These are phyloP conservation scores for Tetratostichococcus sp. DNA, from an alignment of 139 green algal species.

Conservation along the genomic window DNA sequence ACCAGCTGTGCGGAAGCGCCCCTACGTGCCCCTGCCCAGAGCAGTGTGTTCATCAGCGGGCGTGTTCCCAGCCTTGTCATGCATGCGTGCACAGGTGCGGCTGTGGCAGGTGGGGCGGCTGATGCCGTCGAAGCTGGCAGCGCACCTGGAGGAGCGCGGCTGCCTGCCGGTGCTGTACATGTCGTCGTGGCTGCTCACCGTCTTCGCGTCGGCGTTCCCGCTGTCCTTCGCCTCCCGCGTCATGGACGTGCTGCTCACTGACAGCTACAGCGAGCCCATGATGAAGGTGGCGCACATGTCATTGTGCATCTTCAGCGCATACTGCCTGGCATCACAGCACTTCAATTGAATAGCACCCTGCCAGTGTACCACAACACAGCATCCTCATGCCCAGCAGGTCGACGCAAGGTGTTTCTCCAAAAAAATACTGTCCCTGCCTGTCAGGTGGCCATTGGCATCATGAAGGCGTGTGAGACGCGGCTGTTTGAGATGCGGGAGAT, in stretches of 20 bases:
- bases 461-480: constrained; percentile 27
- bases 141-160: constrained; percentile 56
- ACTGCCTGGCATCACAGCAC: no score
- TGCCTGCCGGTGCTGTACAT: constrained; percentile 69
- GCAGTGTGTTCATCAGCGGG: no score
- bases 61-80: no score
- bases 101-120: constrained; percentile 72
- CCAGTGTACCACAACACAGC: no score
- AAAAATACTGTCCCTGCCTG: no score
- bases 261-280: constrained; percentile 51
- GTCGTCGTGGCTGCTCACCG: constrained; percentile 76
- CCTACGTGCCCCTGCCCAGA: neutral
- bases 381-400: no score
- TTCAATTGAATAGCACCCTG: no score
- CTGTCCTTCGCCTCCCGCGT: constrained; percentile 61
- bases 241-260: constrained; percentile 71
- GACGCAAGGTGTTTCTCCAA: no score
- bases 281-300: constrained; percentile 48
- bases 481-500: constrained; percentile 56
- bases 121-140: constrained; percentile 42
- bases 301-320: no score
- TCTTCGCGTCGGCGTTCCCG: constrained; percentile 73
- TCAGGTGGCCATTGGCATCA: constrained; percentile 48
- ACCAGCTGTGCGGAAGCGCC: no score
- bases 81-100: constrained; percentile 59